Evolutionary conservation across 169 alveolate species (phyloP).

Genomic region (Besnoitia besnoiti): DNA sequence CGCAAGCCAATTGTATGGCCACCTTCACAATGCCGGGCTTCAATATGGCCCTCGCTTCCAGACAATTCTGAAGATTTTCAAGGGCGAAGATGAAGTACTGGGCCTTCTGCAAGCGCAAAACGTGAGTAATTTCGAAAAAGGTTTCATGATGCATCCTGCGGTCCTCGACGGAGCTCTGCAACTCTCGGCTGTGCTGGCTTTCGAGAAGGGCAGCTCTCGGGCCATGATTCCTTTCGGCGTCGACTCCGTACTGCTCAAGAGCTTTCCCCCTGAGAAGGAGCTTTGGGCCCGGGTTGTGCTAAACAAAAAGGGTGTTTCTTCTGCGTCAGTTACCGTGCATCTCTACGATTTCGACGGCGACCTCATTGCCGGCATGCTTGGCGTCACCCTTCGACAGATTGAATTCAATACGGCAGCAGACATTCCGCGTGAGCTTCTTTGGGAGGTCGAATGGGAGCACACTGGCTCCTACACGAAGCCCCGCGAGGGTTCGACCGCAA

Average conservation of each 20-base stretch:
- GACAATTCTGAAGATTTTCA: conserved; percentile 63
- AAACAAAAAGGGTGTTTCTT: background rate
- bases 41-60: conserved; percentile 77
- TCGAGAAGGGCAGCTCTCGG: conserved; percentile 34
- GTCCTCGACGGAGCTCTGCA: conserved; percentile 80
- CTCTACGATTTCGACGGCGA: conserved; percentile 39
- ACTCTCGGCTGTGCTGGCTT: conserved; percentile 65
- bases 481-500: background rate
- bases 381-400: conserved; percentile 48
- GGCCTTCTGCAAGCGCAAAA: conserved; percentile 59
- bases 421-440: conserved; percentile 58
- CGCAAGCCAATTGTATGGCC: conserved; percentile 55
- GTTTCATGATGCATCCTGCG: conserved; percentile 77
- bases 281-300: conserved; percentile 71
- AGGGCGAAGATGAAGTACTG: conserved; percentile 58
- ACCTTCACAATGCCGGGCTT: conserved; percentile 69
- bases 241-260: conserved; percentile 53
- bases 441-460: conserved; percentile 55
- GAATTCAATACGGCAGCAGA: conserved; percentile 60
- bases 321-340: conserved; percentile 58
- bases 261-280: conserved; percentile 40
- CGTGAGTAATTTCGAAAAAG: conserved; percentile 66
- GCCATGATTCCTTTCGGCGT: conserved; percentile 77
- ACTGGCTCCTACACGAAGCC: background rate
- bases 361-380: conserved; percentile 26